These are phyloP conservation scores for Epicoccum sorghinum DNA, from an alignment of 2,329 filamentous ascomycete species.

Conservation along the genomic window DNA sequence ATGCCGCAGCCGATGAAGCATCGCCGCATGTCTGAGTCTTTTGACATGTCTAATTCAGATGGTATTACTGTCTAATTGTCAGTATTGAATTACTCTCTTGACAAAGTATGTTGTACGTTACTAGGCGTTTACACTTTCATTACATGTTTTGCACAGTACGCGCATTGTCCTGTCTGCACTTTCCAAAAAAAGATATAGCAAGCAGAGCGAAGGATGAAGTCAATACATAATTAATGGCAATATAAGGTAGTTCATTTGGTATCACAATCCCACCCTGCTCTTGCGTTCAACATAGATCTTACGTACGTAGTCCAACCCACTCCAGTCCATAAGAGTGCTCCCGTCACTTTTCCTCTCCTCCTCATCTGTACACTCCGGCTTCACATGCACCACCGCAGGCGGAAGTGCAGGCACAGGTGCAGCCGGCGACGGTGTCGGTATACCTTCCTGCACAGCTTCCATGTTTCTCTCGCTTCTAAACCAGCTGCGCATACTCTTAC, in stretches of 20 bases:
- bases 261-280: constrained; percentile 9
- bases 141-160: background rate
- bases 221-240: background rate
- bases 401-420: too few relatives aligned
- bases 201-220: too few relatives aligned
- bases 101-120: background rate
- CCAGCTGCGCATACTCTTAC: constrained; percentile 8
- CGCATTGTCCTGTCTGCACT: background rate
- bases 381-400: background rate
- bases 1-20: constrained; percentile 29
- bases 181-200: background rate
- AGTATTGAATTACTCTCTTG: background rate
- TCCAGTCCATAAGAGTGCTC: constrained; percentile 13
- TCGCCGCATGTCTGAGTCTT: constrained; percentile 29
- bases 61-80: constrained; percentile 6
- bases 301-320: constrained; percentile 13
- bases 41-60: constrained; percentile 21
- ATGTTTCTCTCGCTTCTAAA: constrained; percentile 6
- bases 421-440: background rate
- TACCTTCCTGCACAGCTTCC: background rate
- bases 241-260: background rate
- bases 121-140: background rate
- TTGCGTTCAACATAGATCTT: constrained; percentile 12
- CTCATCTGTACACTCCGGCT: background rate
- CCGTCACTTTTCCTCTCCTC: constrained; percentile 5